Evolutionary conservation across 2,329 filamentous ascomycete genomes (phyloP), one percentile per base, ranked within the genome.

Genomic region (Pezicula carpinea): DNA sequence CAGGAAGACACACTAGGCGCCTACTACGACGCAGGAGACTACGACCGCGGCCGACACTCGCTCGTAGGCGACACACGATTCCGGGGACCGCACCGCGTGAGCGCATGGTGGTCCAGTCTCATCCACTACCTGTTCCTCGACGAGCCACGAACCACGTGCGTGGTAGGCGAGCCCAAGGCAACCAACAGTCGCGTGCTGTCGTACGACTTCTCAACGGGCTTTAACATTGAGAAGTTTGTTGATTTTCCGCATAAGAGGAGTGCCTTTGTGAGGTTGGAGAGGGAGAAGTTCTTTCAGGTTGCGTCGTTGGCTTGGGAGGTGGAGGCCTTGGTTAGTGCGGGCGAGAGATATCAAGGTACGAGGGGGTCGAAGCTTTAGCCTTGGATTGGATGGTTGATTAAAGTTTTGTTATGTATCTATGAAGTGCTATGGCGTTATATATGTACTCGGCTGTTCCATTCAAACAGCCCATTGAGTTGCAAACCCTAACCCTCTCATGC

Each of bases 101-200:
- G 72, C 49, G 79, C 78, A 2, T 82, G 79, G 78, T 82, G 76
- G 74, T 76, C 74, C 46, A 77, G 74, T 52, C 65, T 80, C 60
- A 80, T 82, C 71, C 79, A 83, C 65, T 83, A 80, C 59, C 66
- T 80, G 38, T 82, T 78, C 64, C 70, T 83, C 29, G 79, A 82
- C 55, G 79, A 83, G 53, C 72, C 76, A 47, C 74, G 79, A 46
- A 82, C 79, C 2, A 69, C 64, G 61, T 67, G 68, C 51, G 74
- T 81, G 7, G 76, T 82, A 6, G 83, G 83, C 51, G 87, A 92
- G 69, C 87, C 87, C 29, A 85, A 85, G 62, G 80, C 78, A 49
- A 85, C 81, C 4, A 86, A 85, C 58, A 76, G 72, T 22, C 85
- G 80, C 0, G 82, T 90, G 13, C 70, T 90, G 48, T 55, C 53